Conservation (phyloP, 1,139 yeast species). For the Diutina catenulata region DNA sequence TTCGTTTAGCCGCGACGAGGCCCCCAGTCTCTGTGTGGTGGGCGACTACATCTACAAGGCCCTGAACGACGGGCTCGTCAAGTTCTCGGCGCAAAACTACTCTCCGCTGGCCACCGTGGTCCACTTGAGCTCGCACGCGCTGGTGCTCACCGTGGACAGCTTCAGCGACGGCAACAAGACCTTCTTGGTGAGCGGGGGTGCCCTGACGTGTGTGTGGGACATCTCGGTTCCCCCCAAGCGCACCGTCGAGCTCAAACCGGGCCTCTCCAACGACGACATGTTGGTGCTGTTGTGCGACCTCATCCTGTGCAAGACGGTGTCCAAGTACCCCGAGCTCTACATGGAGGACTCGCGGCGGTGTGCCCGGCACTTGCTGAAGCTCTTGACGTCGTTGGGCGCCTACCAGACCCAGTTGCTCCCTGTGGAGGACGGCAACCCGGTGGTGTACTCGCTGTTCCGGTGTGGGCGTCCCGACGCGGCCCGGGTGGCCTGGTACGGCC, state of each 20-base stretch:
- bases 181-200: slow-evolving; percentile 3
- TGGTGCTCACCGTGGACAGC: background rate
- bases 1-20: slow-evolving; percentile 27
- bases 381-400: slow-evolving; percentile 67
- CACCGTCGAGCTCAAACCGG: slow-evolving; percentile 5
- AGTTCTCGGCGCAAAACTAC: background rate
- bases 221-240: background rate
- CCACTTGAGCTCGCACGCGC: background rate
- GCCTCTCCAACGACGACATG: slow-evolving; percentile 44
- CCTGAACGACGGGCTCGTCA: background rate
- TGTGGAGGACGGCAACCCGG: slow-evolving; percentile 68
- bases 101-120: background rate
- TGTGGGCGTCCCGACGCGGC: slow-evolving; percentile 14
- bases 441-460: slow-evolving; percentile 63
- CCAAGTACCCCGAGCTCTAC: slow-evolving; percentile 53
- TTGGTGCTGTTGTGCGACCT: slow-evolving; percentile 48
- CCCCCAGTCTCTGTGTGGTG: slow-evolving; percentile 32
- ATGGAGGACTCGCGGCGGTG: slow-evolving; percentile 80
- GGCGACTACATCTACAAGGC: slow-evolving; percentile 42
- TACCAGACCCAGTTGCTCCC: slow-evolving; percentile 55
- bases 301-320: slow-evolving; percentile 65
- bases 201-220: slow-evolving; percentile 1
- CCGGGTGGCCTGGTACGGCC: slow-evolving; percentile 81
- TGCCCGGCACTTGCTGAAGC: slow-evolving; percentile 59
- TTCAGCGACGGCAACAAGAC: background rate